phyloP scores from a whole-genome alignment of 2,329 filamentous ascomycete species.

The Fusarium illudens region DNA sequence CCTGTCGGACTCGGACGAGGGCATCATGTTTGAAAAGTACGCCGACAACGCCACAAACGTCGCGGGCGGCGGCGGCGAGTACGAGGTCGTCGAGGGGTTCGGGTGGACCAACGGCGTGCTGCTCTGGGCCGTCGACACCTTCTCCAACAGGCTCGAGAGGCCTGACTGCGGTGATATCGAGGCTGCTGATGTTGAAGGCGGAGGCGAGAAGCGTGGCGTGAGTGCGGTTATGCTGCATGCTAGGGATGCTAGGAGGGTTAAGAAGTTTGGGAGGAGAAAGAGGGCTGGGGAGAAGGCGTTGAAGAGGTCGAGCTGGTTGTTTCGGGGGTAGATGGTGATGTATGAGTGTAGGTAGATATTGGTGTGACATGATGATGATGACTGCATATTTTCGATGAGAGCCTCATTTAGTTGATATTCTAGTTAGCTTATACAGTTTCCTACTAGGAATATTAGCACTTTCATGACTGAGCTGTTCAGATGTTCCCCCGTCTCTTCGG shows the following conservation, averaged over 20 bases:
- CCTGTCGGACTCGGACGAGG: slow-evolving; percentile 53
- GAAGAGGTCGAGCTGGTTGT: slow-evolving; percentile 26
- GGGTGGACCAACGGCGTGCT: slow-evolving; percentile 76
- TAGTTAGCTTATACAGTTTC: background rate
- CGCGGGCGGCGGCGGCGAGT: slow-evolving; percentile 72
- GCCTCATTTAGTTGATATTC: background rate
- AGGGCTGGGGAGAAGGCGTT: slow-evolving; percentile 20
- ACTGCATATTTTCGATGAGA: background rate
- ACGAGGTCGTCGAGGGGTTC: slow-evolving; percentile 74
- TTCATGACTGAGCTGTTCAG: no score
- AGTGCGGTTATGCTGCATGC: slow-evolving; percentile 57
- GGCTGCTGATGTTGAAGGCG: slow-evolving; percentile 48
- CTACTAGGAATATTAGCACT: background rate
- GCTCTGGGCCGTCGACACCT: slow-evolving; percentile 71
- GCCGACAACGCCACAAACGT: slow-evolving; percentile 66
- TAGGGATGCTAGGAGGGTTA: slow-evolving; percentile 58
- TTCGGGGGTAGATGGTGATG: slow-evolving; percentile 7
- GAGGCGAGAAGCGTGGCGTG: slow-evolving; percentile 42
- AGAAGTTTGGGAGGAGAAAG: slow-evolving; percentile 53
- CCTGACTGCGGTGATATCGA: slow-evolving; percentile 65
- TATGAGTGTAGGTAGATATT: slow-evolving; percentile 1
- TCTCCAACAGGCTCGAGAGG: slow-evolving; percentile 61
- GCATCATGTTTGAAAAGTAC: slow-evolving; percentile 78
- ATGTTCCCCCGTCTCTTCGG: background rate
- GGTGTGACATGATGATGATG: background rate